Base-by-base conservation (phyloP, 2,329 filamentous ascomycete genomes). In the Ilyonectria robusta region DNA sequence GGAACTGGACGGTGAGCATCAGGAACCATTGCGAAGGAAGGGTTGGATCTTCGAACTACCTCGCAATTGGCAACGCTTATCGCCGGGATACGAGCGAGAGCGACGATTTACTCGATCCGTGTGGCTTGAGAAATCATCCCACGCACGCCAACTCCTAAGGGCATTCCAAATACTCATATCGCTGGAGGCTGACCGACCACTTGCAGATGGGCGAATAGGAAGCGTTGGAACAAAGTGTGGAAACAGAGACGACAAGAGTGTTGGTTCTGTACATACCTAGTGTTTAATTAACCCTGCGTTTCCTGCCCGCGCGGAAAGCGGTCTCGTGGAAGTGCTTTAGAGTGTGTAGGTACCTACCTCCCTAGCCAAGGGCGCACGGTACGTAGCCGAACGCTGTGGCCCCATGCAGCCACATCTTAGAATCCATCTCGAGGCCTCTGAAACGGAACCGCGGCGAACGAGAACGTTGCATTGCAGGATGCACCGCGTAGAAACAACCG, bases 361-460 rank as follows among this genome's bases (percentile, higher is more conserved):
- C 2, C 2, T 21, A 26, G n/a, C 31, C 44, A 48, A 19, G 19
- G 46, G 9, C 64, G 46, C 50, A 47, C 53, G 62, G 26, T 10
- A 54, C 40, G 42, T 35, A 21, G 31, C 58, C 48, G 51, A 58
- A 58, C 51, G 65, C 46, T 67, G 64, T 67, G 55, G 59, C 48
- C 58, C 51, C 55, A 68, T 65, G 66, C 65, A 66, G 65, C 66
- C 57, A 68, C 62, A 59, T 62, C 68, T 65, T 59, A 50, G 50
- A 60, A 64, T 50, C 51, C 50, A 50, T 60, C 42, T 66, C 19
- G 23, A 66, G 59, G 29, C 21, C 40, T 48, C 19, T 53, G 63
- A 66, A 59, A 66, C 59, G 56, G 60, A 60, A 59, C 46, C 26
- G 48, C 29, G 56, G 51, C 23, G 35, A 44, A 26, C 35, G 21